Evolutionary conservation across 106 monocot species (phyloP), one percentile per base, ranked within the genome.

Genomic region (Iris macrosiphon): DNA sequence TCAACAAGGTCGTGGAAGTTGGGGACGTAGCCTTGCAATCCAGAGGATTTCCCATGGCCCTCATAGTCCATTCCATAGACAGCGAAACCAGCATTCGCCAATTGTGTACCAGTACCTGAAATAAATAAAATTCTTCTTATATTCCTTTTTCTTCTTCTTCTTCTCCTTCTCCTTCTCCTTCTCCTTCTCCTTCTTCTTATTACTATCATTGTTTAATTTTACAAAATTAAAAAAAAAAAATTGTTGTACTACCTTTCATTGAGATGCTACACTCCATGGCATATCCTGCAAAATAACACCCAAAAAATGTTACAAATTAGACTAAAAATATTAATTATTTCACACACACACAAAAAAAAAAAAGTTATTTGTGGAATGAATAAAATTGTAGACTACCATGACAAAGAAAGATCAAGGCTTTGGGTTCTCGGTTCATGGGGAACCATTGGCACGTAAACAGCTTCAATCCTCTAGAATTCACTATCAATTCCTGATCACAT

Each of bases 231-330:
- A n/a, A n/a, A n/a, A n/a, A n/a, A n/a, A n/a, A n/a, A n/a, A n/a
- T n/a, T n/a, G n/a, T n/a, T n/a, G n/a, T n/a, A n/a, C n/a, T n/a
- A 76, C 88, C 83, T 88, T 35, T 76, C 88, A 88, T 82, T 16
- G 72, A 54, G 9, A 83, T 73, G 79, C 88, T 88, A 64, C 82
- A 88, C 45, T 83, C 88, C 67, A 83, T 46, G 12, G 51, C 82
- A 61, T 88, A 88, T 21, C 82, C 88, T n/a, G n/a, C n/a, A n/a
- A n/a, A n/a, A n/a, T n/a, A n/a, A n/a, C n/a, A n/a, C n/a, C n/a
- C n/a, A n/a, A n/a, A 34, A 9, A 28, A 38, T 19, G 7, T 21
- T 20, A 20, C n/a, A 62, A n/a, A n/a, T n/a, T n/a, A n/a, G n/a
- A 32, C 16, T 8, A 32, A 34, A 15, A 39, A 17, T 35, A 30